A percentile compares a stretch with the other conserved stretches of the same genome.
Evolutionary conservation across 2,329 filamentous ascomycete genomes (phyloP).

Genomic region (Paraphoma chrysanthemicola): DNA sequence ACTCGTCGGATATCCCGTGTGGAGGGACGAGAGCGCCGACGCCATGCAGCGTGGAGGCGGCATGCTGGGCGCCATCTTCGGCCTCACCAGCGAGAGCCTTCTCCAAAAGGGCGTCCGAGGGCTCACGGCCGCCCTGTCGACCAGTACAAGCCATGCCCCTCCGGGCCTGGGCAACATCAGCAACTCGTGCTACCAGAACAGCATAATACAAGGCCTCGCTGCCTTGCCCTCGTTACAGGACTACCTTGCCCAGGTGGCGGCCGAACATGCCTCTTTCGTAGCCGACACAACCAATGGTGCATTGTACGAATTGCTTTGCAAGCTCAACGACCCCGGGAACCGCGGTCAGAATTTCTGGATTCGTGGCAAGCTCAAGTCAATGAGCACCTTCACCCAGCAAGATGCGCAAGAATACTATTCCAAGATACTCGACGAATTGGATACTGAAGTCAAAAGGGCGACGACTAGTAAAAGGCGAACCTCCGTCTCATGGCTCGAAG

Average conservation of each 20-base stretch:
- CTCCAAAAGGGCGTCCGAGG: constrained; percentile 45
- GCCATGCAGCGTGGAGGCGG: constrained; percentile 28
- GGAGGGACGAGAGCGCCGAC: constrained; percentile 31
- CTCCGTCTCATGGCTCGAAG: constrained; percentile 39
- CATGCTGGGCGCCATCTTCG: constrained; percentile 43
- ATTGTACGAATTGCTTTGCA: constrained; percentile 71
- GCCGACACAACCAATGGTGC: constrained; percentile 58
- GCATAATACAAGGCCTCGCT: constrained; percentile 81
- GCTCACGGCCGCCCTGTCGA: constrained; percentile 46
- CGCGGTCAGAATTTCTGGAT: constrained; percentile 84
- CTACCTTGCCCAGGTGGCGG: constrained; percentile 61
- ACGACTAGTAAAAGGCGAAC: constrained; percentile 53
- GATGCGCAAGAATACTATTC: constrained; percentile 98
- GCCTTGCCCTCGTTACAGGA: constrained; percentile 73
- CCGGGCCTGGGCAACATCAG: constrained; percentile 86
- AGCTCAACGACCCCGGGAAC: constrained; percentile 72
- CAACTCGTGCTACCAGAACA: constrained; percentile 98
- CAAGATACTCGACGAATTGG: constrained; percentile 83
- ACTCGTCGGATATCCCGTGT: constrained; percentile 41
- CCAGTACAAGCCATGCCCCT: constrained; percentile 43
- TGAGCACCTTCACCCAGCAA: constrained; percentile 95
- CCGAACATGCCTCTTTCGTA: constrained; percentile 45
- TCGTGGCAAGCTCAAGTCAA: constrained; percentile 80
- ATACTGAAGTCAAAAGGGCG: constrained; percentile 70
- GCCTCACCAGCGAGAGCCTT: constrained; percentile 46